Conservation (phyloP, 768 basidiomycete species). For the Erythrobasidium yunnanense region DNA sequence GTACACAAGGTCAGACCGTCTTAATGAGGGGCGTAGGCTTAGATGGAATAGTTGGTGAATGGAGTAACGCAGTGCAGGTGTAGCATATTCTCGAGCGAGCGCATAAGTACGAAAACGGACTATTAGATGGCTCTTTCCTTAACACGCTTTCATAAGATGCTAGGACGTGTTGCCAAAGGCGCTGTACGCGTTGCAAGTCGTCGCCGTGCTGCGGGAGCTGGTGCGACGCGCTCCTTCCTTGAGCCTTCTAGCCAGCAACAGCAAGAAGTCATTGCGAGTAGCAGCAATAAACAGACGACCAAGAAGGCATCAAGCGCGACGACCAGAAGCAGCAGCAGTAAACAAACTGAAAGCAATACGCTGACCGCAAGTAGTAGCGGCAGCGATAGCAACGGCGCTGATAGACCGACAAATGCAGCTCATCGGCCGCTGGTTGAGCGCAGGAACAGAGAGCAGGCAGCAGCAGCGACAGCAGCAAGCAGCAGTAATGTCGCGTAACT, state of each 20-base stretch:
- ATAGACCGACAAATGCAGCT: background rate
- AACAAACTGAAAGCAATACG: background rate
- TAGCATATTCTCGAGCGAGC: no score
- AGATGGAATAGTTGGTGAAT: conserved; percentile 8
- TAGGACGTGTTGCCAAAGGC: no score
- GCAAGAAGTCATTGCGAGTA: no score
- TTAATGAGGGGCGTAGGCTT: conserved; percentile 8
- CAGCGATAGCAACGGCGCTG: no score
- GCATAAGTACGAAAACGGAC: no score
- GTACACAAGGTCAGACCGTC: background rate
- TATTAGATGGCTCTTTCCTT: no score
- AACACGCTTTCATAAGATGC: no score
- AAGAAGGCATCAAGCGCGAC: background rate
- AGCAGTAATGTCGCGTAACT: no score
- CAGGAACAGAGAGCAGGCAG: background rate
- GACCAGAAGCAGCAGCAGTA: background rate
- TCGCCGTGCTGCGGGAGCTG: no score
- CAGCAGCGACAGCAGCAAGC: conserved; percentile 1
- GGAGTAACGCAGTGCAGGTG: conserved; percentile 16
- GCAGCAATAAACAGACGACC: background rate
- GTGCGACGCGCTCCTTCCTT: no score
- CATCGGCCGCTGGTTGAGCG: background rate
- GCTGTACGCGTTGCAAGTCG: no score
- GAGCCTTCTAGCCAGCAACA: no score
- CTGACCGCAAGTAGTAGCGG: background rate